Evolutionary conservation across 23 red algal species (phyloP).

Genomic region (Gracilaria vermiculophylla): DNA sequence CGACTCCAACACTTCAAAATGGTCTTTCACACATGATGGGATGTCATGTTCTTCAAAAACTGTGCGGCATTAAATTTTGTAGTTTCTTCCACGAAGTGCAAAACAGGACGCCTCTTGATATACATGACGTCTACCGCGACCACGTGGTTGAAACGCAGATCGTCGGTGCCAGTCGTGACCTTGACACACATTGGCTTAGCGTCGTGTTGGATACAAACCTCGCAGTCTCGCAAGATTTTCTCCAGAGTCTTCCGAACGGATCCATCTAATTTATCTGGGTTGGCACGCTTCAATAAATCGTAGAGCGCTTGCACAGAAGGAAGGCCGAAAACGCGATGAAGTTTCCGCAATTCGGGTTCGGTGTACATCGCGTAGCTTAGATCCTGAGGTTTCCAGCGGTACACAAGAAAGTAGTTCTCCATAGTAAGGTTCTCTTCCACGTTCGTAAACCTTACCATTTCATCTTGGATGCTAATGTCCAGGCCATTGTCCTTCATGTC

Average conservation of each 20-base stretch:
- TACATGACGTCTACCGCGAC: constrained; percentile 26
- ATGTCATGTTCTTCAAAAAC: background rate
- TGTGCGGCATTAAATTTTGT: background rate
- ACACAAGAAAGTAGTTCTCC: constrained; percentile 30
- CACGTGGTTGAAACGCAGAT: constrained; percentile 25
- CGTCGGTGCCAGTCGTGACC: constrained; percentile 21
- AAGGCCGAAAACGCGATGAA: constrained; percentile 34
- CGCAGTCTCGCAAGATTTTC: background rate
- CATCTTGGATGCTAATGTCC: constrained; percentile 19
- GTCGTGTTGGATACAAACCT: background rate
- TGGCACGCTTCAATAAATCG: constrained; percentile 8
- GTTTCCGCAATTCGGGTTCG: constrained; percentile 32
- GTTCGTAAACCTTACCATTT: background rate
- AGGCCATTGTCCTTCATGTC: background rate
- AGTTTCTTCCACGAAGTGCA: constrained; percentile 26
- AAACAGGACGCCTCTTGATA: background rate
- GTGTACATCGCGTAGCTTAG: constrained; percentile 3
- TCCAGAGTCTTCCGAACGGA: background rate
- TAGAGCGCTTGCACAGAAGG: constrained; percentile 1
- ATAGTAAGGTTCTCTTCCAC: background rate
- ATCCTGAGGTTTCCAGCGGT: background rate
- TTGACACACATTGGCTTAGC: constrained; percentile 8
- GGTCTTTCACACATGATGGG: background rate
- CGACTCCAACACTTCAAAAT: background rate
- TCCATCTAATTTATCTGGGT: background rate